Conservation (phyloP, 345 rosid genomes). For the Melaleuca alternifolia region DNA sequence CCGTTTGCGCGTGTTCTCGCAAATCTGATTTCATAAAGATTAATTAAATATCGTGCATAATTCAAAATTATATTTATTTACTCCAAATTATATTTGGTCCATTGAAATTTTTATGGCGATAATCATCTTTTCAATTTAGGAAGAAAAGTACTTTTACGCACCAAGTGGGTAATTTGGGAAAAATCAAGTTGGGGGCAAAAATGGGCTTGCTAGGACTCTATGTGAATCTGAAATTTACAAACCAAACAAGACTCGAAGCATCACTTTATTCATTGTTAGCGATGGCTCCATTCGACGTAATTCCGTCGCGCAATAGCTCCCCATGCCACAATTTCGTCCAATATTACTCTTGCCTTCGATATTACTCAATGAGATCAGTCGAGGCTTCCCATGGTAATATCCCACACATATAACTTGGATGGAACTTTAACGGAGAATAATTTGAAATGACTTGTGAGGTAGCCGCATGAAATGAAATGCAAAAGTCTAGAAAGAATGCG, state of each 20-base stretch:
- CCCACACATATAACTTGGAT: not conserved
- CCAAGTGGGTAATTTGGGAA: too few relatives aligned
- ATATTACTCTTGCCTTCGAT: not conserved
- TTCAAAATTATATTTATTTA: not conserved
- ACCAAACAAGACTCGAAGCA: too few relatives aligned
- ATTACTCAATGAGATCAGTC: not conserved
- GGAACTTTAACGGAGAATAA: not conserved
- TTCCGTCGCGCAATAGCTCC: not conserved
- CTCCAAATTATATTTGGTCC: not conserved
- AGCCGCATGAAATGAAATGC: not conserved
- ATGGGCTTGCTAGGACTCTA: too few relatives aligned
- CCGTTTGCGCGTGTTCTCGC: not conserved
- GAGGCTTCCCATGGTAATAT: not conserved
- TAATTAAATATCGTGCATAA: not conserved
- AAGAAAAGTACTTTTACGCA: too few relatives aligned
- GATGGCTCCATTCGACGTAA: too few relatives aligned
- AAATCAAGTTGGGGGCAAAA: too few relatives aligned
- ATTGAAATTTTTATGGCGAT: not conserved
- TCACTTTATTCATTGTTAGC: too few relatives aligned
- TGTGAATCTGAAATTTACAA: not conserved
- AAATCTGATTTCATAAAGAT: not conserved
- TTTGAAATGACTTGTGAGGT: not conserved
- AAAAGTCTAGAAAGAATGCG: not conserved
- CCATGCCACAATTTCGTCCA: fast-evolving
- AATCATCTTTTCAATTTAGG: fast-evolving